Evolutionary conservation across 345 rosid species (phyloP).

Genomic region (Pistacia atlantica): DNA sequence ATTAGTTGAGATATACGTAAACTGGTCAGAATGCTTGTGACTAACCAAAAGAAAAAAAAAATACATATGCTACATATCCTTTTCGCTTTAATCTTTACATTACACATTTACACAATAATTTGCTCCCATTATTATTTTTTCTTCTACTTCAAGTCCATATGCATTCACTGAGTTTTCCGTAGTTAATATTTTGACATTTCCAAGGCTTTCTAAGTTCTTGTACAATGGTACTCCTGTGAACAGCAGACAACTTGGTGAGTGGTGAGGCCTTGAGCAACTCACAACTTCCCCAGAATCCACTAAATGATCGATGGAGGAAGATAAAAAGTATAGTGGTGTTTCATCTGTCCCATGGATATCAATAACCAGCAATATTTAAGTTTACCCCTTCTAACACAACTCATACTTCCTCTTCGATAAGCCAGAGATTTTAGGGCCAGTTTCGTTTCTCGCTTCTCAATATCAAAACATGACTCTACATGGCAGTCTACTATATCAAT

Average conservation of each 20-base stretch:
- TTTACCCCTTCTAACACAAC: not conserved
- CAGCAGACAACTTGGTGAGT: not conserved
- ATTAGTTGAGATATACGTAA: too few species aligned
- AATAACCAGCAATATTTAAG: too few species aligned
- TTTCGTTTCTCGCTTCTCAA: not conserved
- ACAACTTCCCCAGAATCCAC: not conserved
- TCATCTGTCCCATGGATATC: not conserved
- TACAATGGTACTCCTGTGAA: not conserved
- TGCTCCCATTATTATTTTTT: not conserved
- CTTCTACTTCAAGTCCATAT: not conserved
- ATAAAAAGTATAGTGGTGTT: not conserved
- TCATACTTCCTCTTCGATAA: not conserved
- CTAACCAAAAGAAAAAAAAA: not conserved
- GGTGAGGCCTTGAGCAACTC: not conserved
- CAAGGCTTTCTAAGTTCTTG: not conserved
- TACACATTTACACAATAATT: not conserved
- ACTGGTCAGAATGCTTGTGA: too few species aligned
- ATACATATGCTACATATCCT: not conserved
- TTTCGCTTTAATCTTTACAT: not conserved
- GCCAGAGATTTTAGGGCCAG: not conserved
- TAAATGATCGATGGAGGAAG: not conserved
- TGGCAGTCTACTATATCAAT: conserved; percentile 27
- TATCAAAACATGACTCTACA: not conserved
- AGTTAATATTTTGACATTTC: not conserved
- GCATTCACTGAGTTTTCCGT: not conserved